Base-by-base conservation (phyloP, 805 yeast species). In the Teunomyces lycoperdinae region DNA sequence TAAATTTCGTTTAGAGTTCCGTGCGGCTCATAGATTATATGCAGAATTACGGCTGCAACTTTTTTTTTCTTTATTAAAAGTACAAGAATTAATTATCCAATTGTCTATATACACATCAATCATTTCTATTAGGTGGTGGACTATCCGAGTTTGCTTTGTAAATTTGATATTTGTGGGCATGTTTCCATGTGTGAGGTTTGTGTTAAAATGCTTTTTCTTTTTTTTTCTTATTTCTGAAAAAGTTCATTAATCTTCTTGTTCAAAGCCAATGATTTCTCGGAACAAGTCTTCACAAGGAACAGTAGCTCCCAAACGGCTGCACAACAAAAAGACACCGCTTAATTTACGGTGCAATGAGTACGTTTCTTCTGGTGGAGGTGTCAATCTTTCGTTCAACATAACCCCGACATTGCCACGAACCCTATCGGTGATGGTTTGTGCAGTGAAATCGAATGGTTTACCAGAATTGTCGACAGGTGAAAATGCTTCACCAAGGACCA, bases 331-430 rank as follows among this genome's bases (percentile, higher is more conserved):
- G 1, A 94, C 96, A 9, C 99, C 99, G 62, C 96, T 87, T 61
- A 94, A 82, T 62, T 94, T 94, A 59, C 99, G 78, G 68, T 94
- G 99, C 57, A 94, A 74, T n/a, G 96, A 87, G 64, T 94, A 94
- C 0, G 99, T 94, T 67, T 94, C 99, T 61, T 94, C 98, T 2
- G 99, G 99, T 10, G 99, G 99, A 3, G 99, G 97, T 3, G 96
- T 82, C 51, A 94, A 73, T 56, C 99, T 80, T 66, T 94, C 96
- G 51, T 84, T 80, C 51, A 94, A 76, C 99, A 94, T 94, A 46
- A 91, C 70, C 2, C 89, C 84, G 55, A 94, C 89, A 59, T 91
- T 90, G 2, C 81, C 85, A 54, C 96, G 80, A 17, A 94, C 97
- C 53, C 98, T 79, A 55, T 89, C 97, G 5, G 98, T 90, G 38